These are phyloP conservation scores for Hymenoscyphus linearis DNA, from an alignment of 2,329 filamentous ascomycete species.

Conservation along the genomic window DNA sequence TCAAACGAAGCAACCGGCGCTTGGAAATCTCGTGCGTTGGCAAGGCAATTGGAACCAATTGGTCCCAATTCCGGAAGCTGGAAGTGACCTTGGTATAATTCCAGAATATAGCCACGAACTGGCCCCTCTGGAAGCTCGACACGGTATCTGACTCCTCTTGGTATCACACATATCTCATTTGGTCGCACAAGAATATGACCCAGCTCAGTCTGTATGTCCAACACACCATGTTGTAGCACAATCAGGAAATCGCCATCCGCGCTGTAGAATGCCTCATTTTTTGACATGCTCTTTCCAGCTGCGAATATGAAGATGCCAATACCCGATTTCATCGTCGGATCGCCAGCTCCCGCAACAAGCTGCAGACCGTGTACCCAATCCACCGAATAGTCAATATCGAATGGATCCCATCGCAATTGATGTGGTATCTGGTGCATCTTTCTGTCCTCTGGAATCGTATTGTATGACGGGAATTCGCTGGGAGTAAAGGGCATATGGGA, in stretches of 20 bases:
- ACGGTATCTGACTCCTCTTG: slow-evolving; percentile 68
- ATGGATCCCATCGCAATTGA: slow-evolving; percentile 69
- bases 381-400: slow-evolving; percentile 64
- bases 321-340: slow-evolving; percentile 72
- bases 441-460: slow-evolving; percentile 33
- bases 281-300: slow-evolving; percentile 70
- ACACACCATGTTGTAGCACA: slow-evolving; percentile 65
- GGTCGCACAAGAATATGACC: slow-evolving; percentile 70
- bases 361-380: slow-evolving; percentile 61
- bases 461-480: slow-evolving; percentile 40
- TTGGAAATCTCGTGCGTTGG: slow-evolving; percentile 72
- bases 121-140: slow-evolving; percentile 59
- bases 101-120: slow-evolving; percentile 68
- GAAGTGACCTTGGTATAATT: slow-evolving; percentile 70
- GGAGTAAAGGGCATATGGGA: slow-evolving; percentile 45
- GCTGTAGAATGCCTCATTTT: slow-evolving; percentile 74
- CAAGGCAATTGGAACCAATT: slow-evolving; percentile 69
- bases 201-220: slow-evolving; percentile 75
- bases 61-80: slow-evolving; percentile 66
- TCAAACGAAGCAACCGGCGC: slow-evolving; percentile 64
- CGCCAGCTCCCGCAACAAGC: slow-evolving; percentile 72
- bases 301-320: slow-evolving; percentile 78
- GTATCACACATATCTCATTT: slow-evolving; percentile 73
- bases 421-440: slow-evolving; percentile 68
- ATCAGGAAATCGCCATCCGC: slow-evolving; percentile 76